Conservation (phyloP, 2,329 filamentous ascomycete species). For the Pyrenophora seminiperda region DNA sequence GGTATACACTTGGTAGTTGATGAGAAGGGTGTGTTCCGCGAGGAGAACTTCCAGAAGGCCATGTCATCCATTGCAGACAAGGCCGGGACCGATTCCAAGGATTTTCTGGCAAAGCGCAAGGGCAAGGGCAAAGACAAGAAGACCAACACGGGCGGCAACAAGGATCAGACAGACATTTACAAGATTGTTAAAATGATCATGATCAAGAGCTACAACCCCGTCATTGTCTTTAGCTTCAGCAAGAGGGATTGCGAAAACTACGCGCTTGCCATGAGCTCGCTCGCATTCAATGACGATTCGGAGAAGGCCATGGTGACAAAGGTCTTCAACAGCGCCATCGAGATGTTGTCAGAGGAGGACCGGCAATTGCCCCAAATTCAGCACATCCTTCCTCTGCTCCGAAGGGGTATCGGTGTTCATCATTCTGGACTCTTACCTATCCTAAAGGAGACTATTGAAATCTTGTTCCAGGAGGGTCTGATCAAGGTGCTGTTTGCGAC, state of each 20-base stretch:
- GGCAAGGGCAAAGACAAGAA: slow-evolving; percentile 92
- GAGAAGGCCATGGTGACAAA: slow-evolving; percentile 94
- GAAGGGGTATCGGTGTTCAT: slow-evolving; percentile 94
- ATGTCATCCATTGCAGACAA: slow-evolving; percentile 89
- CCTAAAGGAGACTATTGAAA: slow-evolving; percentile 97
- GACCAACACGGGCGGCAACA: slow-evolving; percentile 80
- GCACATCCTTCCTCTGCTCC: slow-evolving; percentile 84
- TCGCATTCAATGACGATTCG: slow-evolving; percentile 94
- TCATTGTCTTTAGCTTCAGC: slow-evolving; percentile 99
- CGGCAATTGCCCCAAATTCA: slow-evolving; percentile 86
- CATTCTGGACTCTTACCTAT: slow-evolving; percentile 95
- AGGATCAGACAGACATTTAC: slow-evolving; percentile 76
- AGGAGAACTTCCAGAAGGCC: slow-evolving; percentile 96
- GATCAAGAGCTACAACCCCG: slow-evolving; percentile 94
- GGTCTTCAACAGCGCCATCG: slow-evolving; percentile 91
- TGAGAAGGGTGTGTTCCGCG: slow-evolving; percentile 93
- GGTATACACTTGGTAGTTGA: slow-evolving; percentile 95
- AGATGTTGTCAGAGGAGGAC: slow-evolving; percentile 90
- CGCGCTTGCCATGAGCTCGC: slow-evolving; percentile 81
- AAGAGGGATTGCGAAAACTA: slow-evolving; percentile 94
- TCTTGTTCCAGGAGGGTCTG: slow-evolving; percentile 94
- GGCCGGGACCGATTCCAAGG: slow-evolving; percentile 81
- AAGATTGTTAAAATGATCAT: slow-evolving; percentile 99
- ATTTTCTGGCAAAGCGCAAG: slow-evolving; percentile 78
- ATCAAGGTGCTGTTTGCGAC: slow-evolving; percentile 98